Percentiles rank a stretch among this genome's conserved stretches.
Conservation (phyloP, 83 land plant species). For the Diphasiastrum complanatum region DNA sequence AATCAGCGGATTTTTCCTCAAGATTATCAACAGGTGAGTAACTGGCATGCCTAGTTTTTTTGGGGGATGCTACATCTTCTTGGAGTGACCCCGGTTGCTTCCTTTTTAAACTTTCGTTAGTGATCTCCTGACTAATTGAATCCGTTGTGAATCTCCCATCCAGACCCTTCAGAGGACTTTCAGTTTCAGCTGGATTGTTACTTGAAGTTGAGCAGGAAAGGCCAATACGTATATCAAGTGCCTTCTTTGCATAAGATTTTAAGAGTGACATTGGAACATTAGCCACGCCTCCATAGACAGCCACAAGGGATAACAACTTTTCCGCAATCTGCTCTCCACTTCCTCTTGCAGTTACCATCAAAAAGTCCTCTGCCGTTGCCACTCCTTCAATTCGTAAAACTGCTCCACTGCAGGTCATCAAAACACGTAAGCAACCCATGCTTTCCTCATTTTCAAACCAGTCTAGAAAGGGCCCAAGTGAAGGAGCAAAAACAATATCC, state of each 20-base stretch:
- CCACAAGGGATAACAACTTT: constrained; percentile 50
- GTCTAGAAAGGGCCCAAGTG: constrained; percentile 65
- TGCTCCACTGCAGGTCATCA: constrained; percentile 53
- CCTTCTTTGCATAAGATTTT: constrained; percentile 44
- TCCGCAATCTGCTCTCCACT: constrained; percentile 46
- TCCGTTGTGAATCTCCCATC: background rate
- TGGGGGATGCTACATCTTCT: too few relatives aligned
- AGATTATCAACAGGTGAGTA: too few relatives aligned
- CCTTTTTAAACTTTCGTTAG: too few relatives aligned
- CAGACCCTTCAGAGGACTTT: background rate
- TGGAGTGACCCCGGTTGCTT: background rate
- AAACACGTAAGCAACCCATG: constrained; percentile 35
- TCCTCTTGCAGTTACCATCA: constrained; percentile 44
- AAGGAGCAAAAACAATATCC: constrained; percentile 76
- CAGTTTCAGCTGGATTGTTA: background rate
- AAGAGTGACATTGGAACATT: constrained; percentile 55
- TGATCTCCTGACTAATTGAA: background rate
- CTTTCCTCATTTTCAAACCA: constrained; percentile 54
- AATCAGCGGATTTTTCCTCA: too few relatives aligned
- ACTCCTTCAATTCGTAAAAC: constrained; percentile 57
- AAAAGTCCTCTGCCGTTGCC: constrained; percentile 51
- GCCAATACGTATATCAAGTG: constrained; percentile 41
- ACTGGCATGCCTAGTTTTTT: too few relatives aligned
- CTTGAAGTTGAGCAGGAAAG: constrained; percentile 9
- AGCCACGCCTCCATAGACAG: constrained; percentile 47